Conservation (phyloP, 75 land plant species). For the Adiantum capillusveneris region DNA sequence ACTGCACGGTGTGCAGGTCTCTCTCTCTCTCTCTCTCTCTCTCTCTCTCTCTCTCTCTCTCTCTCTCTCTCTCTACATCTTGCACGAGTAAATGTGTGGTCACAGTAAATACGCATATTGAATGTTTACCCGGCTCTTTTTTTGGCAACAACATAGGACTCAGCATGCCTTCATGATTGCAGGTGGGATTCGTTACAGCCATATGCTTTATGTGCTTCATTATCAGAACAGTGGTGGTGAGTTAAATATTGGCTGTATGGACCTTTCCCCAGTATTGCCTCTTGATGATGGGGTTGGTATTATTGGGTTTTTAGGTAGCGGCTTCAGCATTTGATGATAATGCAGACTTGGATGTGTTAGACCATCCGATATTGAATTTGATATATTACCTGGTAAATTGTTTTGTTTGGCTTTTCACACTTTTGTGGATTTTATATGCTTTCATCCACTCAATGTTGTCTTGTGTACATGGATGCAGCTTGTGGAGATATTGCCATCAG, state of each 20-base stretch:
- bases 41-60: no score
- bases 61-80: no score
- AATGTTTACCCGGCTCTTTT: no score
- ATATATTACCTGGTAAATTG: conserved; percentile 83
- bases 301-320: conserved; percentile 34
- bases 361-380: conserved; percentile 83
- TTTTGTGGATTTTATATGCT: no score
- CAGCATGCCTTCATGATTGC: no score
- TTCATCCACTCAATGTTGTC: no score
- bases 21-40: no score
- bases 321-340: conserved; percentile 69
- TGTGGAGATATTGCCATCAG: conserved; percentile 77
- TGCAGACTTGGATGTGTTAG: conserved; percentile 79
- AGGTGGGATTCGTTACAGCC: conserved; percentile 95
- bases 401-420: no score
- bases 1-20: no score
- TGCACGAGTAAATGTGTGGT: no score
- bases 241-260: conserved; percentile 1
- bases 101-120: no score
- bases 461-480: conserved; percentile 39
- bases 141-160: no score
- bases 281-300: not conserved
- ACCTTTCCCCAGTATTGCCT: not conserved
- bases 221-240: conserved; percentile 83
- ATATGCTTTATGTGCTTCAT: conserved; percentile 89